Evolutionary conservation across 768 basidiomycete genomes (phyloP).

Genomic region (Mycena chlorophos): DNA sequence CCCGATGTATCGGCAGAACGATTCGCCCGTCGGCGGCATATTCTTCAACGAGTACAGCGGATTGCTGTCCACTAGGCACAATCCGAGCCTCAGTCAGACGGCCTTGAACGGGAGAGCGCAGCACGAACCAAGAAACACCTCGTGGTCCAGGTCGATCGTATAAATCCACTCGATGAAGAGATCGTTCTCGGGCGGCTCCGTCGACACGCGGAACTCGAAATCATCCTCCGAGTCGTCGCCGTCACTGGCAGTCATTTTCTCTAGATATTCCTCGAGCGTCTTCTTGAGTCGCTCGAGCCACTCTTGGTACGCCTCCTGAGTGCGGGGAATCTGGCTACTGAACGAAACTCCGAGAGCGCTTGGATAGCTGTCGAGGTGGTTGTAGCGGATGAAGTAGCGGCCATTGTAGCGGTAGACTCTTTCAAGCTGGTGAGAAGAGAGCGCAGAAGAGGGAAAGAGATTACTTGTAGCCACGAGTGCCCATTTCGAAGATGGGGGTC

Average conservation of each 20-base stretch:
- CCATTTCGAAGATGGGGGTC: background rate
- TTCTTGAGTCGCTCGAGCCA: slow-evolving; percentile 17
- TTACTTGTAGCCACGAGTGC: background rate
- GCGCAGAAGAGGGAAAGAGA: too few species aligned
- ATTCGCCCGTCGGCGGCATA: slow-evolving; percentile 14
- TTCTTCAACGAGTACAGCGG: slow-evolving; percentile 9
- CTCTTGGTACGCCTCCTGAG: slow-evolving; percentile 12
- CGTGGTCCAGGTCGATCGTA: slow-evolving; percentile 30
- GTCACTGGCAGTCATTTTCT: background rate
- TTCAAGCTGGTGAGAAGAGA: too few species aligned
- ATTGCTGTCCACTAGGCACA: background rate
- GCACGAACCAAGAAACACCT: slow-evolving; percentile 26
- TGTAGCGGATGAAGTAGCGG: background rate
- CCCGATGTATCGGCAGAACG: slow-evolving; percentile 18
- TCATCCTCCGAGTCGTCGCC: too few species aligned
- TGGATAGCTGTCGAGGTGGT: background rate
- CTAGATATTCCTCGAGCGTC: slow-evolving; percentile 12
- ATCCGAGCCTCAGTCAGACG: background rate
- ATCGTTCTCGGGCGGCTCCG: slow-evolving; percentile 18
- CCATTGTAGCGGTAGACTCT: background rate
- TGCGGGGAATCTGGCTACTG: too few species aligned
- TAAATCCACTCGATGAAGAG: slow-evolving; percentile 31
- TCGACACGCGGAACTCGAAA: background rate
- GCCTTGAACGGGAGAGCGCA: slow-evolving; percentile 4
- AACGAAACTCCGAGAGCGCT: too few species aligned